These are phyloP conservation scores for Erodium trifolium DNA, from an alignment of 441 rosid genomes.

Conservation along the genomic window DNA sequence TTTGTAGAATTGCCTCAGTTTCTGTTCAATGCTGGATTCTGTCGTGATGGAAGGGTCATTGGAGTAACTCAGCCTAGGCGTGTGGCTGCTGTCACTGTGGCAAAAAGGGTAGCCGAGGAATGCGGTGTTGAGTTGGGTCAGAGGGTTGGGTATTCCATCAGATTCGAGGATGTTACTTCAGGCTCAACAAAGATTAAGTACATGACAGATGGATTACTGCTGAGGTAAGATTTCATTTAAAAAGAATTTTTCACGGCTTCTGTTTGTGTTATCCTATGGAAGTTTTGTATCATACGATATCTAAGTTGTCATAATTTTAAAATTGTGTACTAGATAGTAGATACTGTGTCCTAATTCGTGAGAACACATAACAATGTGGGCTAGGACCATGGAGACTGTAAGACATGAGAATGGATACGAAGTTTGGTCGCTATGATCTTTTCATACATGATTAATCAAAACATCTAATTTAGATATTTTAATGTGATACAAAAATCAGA, in stretches of 20 bases:
- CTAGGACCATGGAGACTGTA: background rate
- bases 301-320: background rate
- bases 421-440: background rate
- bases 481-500: too few species aligned
- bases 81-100: slow-evolving; percentile 85
- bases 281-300: background rate
- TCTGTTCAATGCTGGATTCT: slow-evolving; percentile 61
- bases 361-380: background rate
- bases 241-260: background rate
- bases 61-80: slow-evolving; percentile 88
- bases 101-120: slow-evolving; percentile 86
- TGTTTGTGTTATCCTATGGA: background rate
- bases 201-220: slow-evolving; percentile 86
- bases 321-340: background rate
- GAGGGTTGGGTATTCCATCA: slow-evolving; percentile 74
- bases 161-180: slow-evolving; percentile 77
- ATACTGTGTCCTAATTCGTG: background rate
- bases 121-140: slow-evolving; percentile 67
- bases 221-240: slow-evolving; percentile 41
- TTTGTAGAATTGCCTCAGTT: slow-evolving; percentile 81
- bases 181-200: slow-evolving; percentile 64
- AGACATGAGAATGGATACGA: background rate
- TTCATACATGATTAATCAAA: background rate
- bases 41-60: slow-evolving; percentile 56
- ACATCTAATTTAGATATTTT: background rate